Percentiles rank a stretch among this genome's conserved stretches.
Evolutionary conservation across 257 asterid species (phyloP).

Genomic region (Verbascum thapsus): DNA sequence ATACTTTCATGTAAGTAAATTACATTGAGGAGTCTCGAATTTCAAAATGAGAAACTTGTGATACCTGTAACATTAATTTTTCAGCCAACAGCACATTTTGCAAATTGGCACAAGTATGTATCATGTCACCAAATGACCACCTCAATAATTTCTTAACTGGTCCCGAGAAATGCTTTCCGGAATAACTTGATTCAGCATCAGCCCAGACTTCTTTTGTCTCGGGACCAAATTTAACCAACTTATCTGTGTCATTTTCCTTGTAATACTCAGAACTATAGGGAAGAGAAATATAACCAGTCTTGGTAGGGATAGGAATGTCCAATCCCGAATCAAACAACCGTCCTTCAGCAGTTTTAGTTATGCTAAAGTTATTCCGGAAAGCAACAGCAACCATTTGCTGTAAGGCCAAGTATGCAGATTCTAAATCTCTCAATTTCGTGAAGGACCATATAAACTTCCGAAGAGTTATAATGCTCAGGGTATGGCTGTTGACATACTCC

Average conservation of each 20-base stretch:
- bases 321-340: conserved; percentile 43
- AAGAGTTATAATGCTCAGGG: conserved; percentile 57
- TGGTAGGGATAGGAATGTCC: conserved; percentile 71
- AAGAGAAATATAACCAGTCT: conserved; percentile 25
- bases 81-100: conserved; percentile 60
- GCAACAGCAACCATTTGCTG: conserved; percentile 67
- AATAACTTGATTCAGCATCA: conserved; percentile 34
- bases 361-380: conserved; percentile 35
- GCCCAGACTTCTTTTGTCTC: conserved; percentile 24
- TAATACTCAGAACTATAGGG: conserved; percentile 31
- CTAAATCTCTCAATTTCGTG: conserved; percentile 70
- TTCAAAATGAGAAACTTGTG: conserved; percentile 24
- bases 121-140: conserved; percentile 67
- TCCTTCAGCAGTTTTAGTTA: conserved; percentile 55
- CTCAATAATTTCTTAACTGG: conserved; percentile 54
- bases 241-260: conserved; percentile 29
- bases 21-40: conserved; percentile 18
- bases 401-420: conserved; percentile 67
- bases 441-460: conserved; percentile 72
- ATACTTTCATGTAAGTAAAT: not conserved
- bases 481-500: conserved; percentile 57
- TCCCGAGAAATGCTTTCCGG: conserved; percentile 38
- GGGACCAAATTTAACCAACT: conserved; percentile 31
- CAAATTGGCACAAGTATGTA: conserved; percentile 66
- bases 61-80: conserved; percentile 76